Base-by-base conservation (phyloP, 148 eudicot genomes). In the Agrostemma githago region DNA sequence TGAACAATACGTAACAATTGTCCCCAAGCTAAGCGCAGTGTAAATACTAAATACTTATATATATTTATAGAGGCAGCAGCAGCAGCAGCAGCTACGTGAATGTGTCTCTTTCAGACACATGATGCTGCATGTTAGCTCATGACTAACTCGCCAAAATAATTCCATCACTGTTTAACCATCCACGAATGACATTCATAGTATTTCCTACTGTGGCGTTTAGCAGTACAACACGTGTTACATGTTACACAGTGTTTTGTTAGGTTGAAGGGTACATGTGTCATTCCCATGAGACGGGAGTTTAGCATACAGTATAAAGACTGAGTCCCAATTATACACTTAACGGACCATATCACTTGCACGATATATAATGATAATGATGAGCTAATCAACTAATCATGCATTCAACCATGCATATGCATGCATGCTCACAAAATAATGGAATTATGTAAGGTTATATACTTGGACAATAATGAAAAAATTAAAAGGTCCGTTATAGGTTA, bases 51-150 rank as follows among this genome's bases (percentile, higher is more conserved):
- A 44, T 17, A 16, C 37, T 38, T 4, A 11, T 3, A 10, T 20
- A 70, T 4, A 19, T 48, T 43, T 26, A 26, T 26, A 43, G 8
- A 43, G 46, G 6, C 40, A 72, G 37, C 14, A 48, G 34, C 34
- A 26, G 34, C 34, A 26, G 34, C 34, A 0, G 1, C 34, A 58
- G 37, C 38, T 72, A 64, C 41, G 42, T 54, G 75, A 34, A 40
- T 51, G 19, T 59, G 66, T 40, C 17, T 5, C 39, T 9, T 26
- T 16, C 43, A 72, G 15, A 4, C 75, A 59, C 53, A 48, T 72
- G 75, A 72, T 59, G n/a, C 17, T 56, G 66, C 74, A 72, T 72
- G 74, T 72, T 57, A 42, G 59, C 38, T 71, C 64, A 58, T 59
- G 37, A 60, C 26, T 60, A 2, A 19, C 21, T 58, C 5, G 19